These are phyloP conservation scores for Bathelium albidoporum DNA, from an alignment of 495 filamentous ascomycete genomes.

Conservation along the genomic window DNA sequence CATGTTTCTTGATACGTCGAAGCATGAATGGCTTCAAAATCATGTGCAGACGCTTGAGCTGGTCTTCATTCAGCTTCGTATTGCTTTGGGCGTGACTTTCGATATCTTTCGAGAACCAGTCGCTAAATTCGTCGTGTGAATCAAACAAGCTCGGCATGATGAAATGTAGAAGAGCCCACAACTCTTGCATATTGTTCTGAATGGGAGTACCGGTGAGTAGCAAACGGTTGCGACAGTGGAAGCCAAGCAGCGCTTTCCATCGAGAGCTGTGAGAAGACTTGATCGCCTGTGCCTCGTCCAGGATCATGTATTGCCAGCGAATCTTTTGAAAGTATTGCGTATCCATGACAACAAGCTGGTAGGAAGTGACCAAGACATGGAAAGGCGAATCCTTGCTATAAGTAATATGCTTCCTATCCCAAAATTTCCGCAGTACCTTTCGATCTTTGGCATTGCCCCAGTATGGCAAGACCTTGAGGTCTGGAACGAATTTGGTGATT, in stretches of 20 bases:
- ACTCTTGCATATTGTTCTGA: constrained; percentile 99
- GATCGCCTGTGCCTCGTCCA: constrained; percentile 97
- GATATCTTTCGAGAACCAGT: constrained; percentile 99
- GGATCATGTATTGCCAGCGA: constrained; percentile 99
- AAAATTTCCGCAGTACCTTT: constrained; percentile 95
- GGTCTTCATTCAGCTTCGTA: constrained; percentile 95
- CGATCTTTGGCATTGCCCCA: constrained; percentile 93
- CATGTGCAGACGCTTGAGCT: constrained; percentile 94
- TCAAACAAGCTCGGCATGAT: constrained; percentile 99
- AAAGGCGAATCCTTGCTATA: constrained; percentile 88
- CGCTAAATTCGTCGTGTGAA: constrained; percentile 97
- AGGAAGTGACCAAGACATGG: constrained; percentile 93
- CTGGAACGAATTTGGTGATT: constrained; percentile 84
- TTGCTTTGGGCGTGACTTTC: constrained; percentile 98
- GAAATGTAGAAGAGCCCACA: constrained; percentile 96
- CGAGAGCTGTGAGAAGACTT: constrained; percentile 93
- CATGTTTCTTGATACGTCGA: constrained; percentile 96
- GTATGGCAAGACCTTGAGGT: constrained; percentile 89
- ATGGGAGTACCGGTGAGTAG: constrained; percentile 95
- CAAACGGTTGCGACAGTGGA: constrained; percentile 91
- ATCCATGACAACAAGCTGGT: constrained; percentile 92
- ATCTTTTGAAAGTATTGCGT: constrained; percentile 97
- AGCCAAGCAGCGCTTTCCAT: constrained; percentile 91
- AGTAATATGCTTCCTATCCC: constrained; percentile 94
- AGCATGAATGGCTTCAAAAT: constrained; percentile 99